A percentile compares a stretch with the other conserved stretches of the same genome.
Conservation (phyloP, 768 basidiomycete genomes). For the Gymnopilus junonius region DNA sequence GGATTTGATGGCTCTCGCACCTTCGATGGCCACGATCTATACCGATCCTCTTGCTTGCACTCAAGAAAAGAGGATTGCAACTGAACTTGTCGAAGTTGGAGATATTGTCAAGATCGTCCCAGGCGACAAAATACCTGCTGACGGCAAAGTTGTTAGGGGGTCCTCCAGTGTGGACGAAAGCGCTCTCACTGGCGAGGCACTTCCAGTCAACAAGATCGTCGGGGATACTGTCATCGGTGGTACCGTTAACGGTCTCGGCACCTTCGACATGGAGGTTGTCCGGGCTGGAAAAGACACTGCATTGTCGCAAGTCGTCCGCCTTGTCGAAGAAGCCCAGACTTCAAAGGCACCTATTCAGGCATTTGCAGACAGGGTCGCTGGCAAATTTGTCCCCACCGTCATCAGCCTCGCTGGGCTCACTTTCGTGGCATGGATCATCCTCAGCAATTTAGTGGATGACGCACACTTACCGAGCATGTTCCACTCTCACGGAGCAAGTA, state of each 20-base stretch:
- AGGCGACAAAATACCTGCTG: constrained; percentile 82
- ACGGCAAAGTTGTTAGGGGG: constrained; percentile 61
- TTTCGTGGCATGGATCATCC: constrained; percentile 75
- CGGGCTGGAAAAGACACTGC: constrained; percentile 97
- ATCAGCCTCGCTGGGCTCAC: constrained; percentile 75
- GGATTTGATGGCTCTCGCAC: constrained; percentile 93
- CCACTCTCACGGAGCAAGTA: constrained; percentile 79
- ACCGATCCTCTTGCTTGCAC: constrained; percentile 81
- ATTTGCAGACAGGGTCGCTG: constrained; percentile 72
- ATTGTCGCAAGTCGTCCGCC: constrained; percentile 73
- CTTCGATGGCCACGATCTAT: constrained; percentile 95
- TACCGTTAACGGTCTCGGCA: constrained; percentile 69
- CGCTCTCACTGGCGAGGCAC: constrained; percentile 82
- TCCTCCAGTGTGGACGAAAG: constrained; percentile 76
- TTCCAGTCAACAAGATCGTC: constrained; percentile 55
- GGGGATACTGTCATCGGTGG: constrained; percentile 78
- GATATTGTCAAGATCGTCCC: constrained; percentile 75
- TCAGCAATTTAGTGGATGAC: constrained; percentile 62
- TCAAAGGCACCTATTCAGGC: constrained; percentile 80
- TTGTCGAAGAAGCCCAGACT: constrained; percentile 77
- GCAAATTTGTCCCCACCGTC: constrained; percentile 80
- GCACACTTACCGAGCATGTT: constrained; percentile 82
- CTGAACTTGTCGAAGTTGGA: constrained; percentile 77
- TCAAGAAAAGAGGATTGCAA: constrained; percentile 64
- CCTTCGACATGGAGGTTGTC: constrained; percentile 70